A percentile compares a stretch with the other conserved stretches of the same genome.
These are phyloP conservation scores for Keithomyces neogunnii DNA, from an alignment of 2,329 filamentous ascomycete genomes.

Conservation along the genomic window DNA sequence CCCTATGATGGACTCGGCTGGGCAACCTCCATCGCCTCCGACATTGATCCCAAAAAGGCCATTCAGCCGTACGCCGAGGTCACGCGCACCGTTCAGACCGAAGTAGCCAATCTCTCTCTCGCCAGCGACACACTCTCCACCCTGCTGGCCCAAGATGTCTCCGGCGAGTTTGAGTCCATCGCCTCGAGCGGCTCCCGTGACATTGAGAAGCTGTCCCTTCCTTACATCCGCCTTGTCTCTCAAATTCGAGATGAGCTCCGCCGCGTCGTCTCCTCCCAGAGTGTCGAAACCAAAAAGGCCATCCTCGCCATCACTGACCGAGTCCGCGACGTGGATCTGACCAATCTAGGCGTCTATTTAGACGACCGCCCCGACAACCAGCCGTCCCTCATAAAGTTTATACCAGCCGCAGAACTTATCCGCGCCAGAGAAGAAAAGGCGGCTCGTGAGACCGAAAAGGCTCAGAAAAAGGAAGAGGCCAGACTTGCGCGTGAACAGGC, in stretches of 20 bases:
- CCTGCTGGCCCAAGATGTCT: conserved; percentile 35
- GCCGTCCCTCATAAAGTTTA: conserved; percentile 65
- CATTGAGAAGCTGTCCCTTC: conserved; percentile 43
- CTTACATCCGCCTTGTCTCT: conserved; percentile 47
- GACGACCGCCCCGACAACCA: conserved; percentile 65
- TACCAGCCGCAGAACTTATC: conserved; percentile 48
- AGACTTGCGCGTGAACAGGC: conserved; percentile 39
- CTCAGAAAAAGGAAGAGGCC: conserved; percentile 45
- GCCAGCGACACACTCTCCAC: conserved; percentile 33
- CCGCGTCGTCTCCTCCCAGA: conserved; percentile 37
- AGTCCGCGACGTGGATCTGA: conserved; percentile 73
- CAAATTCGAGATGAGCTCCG: conserved; percentile 55
- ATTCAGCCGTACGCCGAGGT: conserved; percentile 39
- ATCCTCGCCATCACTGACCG: conserved; percentile 71
- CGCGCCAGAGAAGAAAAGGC: conserved; percentile 51
- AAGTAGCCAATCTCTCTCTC: conserved; percentile 40
- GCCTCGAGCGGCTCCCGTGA: conserved; percentile 38
- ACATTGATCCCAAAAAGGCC: conserved; percentile 35
- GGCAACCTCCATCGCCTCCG: conserved; percentile 32
- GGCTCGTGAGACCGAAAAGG: conserved; percentile 53
- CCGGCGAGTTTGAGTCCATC: conserved; percentile 37
- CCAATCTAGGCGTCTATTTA: conserved; percentile 76
- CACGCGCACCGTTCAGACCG: conserved; percentile 35
- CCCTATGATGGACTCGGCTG: conserved; percentile 51
- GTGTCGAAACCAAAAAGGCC: conserved; percentile 53